Conservation (phyloP, 306 rosid species). For the Albizia julibrissin region DNA sequence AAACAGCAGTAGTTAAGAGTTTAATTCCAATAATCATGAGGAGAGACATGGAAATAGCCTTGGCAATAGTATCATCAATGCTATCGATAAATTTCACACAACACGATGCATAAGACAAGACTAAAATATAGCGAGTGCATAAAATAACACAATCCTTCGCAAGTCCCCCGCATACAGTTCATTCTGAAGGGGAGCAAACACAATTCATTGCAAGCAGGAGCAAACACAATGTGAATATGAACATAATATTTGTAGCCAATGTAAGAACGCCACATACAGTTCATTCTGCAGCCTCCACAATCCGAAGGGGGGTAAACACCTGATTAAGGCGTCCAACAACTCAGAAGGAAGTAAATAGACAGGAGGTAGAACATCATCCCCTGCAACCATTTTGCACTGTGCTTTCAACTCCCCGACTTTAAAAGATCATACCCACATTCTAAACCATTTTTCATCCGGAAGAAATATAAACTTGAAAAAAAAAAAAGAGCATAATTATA, state of each 20-base stretch:
- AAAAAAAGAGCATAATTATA: background rate
- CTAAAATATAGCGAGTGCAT: background rate
- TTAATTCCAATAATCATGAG: background rate
- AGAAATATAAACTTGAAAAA: background rate
- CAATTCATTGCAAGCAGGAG: too few species aligned
- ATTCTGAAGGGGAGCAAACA: too few species aligned
- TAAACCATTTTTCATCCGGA: background rate
- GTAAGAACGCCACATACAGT: slow-evolving; percentile 41
- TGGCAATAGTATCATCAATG: background rate
- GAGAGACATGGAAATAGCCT: background rate
- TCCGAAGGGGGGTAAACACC: slow-evolving; percentile 54
- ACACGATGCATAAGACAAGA: slow-evolving; percentile 10
- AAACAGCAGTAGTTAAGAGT: slow-evolving; percentile 14
- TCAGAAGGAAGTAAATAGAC: slow-evolving; percentile 52
- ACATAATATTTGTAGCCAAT: too few species aligned
- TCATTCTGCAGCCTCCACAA: slow-evolving; percentile 51
- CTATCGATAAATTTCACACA: background rate
- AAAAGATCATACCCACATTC: background rate
- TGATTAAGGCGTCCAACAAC: slow-evolving; percentile 50
- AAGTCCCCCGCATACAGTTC: background rate
- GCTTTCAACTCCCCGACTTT: slow-evolving; percentile 6
- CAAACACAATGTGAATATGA: background rate
- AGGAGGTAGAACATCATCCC: slow-evolving; percentile 47
- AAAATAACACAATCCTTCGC: background rate
- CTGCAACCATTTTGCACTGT: slow-evolving; percentile 37